A percentile compares a stretch with the other conserved stretches of the same genome.
These are phyloP conservation scores for Vitis labrusca DNA, from an alignment of 164 flowering plant genomes.

Conservation along the genomic window DNA sequence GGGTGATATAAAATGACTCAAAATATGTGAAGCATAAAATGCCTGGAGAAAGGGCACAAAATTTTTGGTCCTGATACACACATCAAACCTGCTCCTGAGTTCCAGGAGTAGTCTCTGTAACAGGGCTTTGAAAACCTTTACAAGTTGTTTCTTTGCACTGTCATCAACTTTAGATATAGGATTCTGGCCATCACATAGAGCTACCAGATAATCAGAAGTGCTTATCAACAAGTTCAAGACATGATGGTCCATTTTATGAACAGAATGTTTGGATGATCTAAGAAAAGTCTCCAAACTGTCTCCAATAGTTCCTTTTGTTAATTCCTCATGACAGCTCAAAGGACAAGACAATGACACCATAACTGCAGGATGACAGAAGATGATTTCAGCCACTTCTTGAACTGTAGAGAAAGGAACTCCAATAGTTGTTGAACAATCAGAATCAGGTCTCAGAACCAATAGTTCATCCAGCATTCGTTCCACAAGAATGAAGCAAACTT, in stretches of 20 bases:
- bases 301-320: constrained; percentile 14
- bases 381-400: constrained; percentile 43
- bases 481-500: constrained; percentile 48
- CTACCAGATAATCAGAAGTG: constrained; percentile 37
- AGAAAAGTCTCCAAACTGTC: constrained; percentile 30
- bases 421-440: constrained; percentile 17
- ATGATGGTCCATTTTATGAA: constrained; percentile 45
- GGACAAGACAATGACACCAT: constrained; percentile 36
- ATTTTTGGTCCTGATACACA: constrained; percentile 32
- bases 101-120: constrained; percentile 31
- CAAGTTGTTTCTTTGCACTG: constrained; percentile 18
- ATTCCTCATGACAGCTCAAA: constrained; percentile 18
- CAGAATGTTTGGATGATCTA: constrained; percentile 24
- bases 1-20: constrained; percentile 62
- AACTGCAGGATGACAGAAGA: constrained; percentile 69
- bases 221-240: constrained; percentile 40
- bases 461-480: constrained; percentile 40
- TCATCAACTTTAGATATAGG: constrained; percentile 16
- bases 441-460: constrained; percentile 29
- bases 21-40: constrained; percentile 37
- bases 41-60: constrained; percentile 40
- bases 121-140: constrained; percentile 39
- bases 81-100: constrained; percentile 47
- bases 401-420: constrained; percentile 18
- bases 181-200: constrained; percentile 19